Evolutionary conservation across 2,329 filamentous ascomycete genomes (phyloP).

Genomic region (Alternaria panax): DNA sequence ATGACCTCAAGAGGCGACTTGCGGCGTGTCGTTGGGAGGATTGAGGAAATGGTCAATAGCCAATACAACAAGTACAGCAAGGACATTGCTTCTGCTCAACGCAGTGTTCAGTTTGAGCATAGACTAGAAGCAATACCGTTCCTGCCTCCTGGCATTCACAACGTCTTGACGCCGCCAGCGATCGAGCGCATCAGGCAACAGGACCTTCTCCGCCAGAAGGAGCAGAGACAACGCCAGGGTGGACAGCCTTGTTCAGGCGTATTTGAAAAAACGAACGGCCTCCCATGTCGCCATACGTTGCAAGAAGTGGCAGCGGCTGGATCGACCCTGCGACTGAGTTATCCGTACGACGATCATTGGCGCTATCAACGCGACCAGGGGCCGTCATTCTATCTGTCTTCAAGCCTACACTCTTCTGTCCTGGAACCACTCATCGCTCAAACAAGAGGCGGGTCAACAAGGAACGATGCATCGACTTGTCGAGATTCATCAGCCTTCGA

Average conservation of each 20-base stretch:
- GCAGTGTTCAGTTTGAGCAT: constrained; percentile 5
- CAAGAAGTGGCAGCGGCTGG: constrained; percentile 3
- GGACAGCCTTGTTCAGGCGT: constrained; percentile 10
- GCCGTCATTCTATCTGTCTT: neutral
- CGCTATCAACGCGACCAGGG: constrained; percentile 13
- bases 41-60: constrained; percentile 16
- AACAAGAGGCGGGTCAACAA: constrained; percentile 5
- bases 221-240: constrained; percentile 10
- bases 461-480: constrained; percentile 7
- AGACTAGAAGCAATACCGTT: constrained; percentile 12
- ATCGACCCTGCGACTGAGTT: constrained; percentile 2
- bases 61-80: constrained; percentile 18
- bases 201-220: constrained; percentile 19
- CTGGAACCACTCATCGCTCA: constrained; percentile 11
- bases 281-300: constrained; percentile 8
- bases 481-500: constrained; percentile 9
- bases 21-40: constrained; percentile 11
- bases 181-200: constrained; percentile 22
- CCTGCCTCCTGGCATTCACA: constrained; percentile 14
- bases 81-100: constrained; percentile 17
- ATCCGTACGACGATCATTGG: constrained; percentile 13
- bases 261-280: constrained; percentile 15
- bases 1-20: constrained; percentile 20
- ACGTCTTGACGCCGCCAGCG: constrained; percentile 16
- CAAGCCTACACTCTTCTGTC: constrained; percentile 5